A percentile compares a stretch with the other conserved stretches of the same genome.
These are phyloP conservation scores for Pseudogymnoascus sp. DNA, from an alignment of 2,329 filamentous ascomycete species.

Conservation along the genomic window DNA sequence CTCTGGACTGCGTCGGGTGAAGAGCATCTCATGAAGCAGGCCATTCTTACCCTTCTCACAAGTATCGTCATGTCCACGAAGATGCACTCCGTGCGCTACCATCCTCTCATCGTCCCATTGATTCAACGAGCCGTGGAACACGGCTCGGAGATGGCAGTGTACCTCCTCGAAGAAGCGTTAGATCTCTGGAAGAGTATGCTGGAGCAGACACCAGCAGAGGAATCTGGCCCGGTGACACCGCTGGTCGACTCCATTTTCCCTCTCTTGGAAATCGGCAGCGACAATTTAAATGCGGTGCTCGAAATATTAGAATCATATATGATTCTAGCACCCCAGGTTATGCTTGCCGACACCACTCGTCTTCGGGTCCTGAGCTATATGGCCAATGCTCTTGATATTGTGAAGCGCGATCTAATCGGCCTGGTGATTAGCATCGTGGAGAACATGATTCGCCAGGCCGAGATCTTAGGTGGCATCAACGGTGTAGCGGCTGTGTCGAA, in stretches of 20 bases:
- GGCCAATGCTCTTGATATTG: constrained; percentile 41
- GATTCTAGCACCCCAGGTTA: constrained; percentile 58
- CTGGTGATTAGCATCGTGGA: constrained; percentile 55
- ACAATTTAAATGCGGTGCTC: constrained; percentile 53
- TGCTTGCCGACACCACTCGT: constrained; percentile 48
- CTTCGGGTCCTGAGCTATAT: constrained; percentile 41
- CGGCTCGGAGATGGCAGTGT: constrained; percentile 64
- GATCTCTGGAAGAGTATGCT: constrained; percentile 80
- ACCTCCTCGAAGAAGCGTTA: constrained; percentile 83
- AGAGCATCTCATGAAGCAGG: constrained; percentile 88
- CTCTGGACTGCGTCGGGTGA: constrained; percentile 75
- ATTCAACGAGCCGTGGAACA: constrained; percentile 72
- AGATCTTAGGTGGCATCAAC: constrained; percentile 50
- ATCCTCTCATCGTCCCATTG: constrained; percentile 71
- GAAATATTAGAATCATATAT: constrained; percentile 63
- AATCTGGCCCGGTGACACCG: constrained; percentile 51
- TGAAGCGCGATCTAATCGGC: constrained; percentile 49
- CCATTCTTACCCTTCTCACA: constrained; percentile 76
- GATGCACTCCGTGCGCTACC: constrained; percentile 66
- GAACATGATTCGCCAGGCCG: constrained; percentile 53
- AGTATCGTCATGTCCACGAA: constrained; percentile 83
- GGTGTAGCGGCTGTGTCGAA: constrained; percentile 56
- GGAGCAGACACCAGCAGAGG: constrained; percentile 53
- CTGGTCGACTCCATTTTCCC: constrained; percentile 57
- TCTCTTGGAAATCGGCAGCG: constrained; percentile 57